Conservation (phyloP, 2,329 filamentous ascomycete genomes). For the Alternaria metachromatica region DNA sequence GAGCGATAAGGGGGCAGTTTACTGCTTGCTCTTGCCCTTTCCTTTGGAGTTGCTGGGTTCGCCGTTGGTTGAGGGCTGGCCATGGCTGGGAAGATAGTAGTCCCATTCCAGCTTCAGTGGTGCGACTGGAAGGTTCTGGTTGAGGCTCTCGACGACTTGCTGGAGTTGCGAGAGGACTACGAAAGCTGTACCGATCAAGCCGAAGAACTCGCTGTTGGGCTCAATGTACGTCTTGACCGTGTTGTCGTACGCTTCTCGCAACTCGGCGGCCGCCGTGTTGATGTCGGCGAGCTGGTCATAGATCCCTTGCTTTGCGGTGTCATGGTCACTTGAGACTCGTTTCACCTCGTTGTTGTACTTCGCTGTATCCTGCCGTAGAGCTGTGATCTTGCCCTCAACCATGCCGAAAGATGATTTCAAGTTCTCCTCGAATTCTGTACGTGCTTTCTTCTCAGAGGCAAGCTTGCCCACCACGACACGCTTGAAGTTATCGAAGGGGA, state of each 20-base stretch:
- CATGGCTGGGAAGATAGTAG: neutral
- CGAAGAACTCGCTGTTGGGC: conserved; percentile 11
- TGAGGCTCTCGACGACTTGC: conserved; percentile 12
- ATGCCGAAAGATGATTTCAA: neutral
- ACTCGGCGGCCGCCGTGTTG: neutral
- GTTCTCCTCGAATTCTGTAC: neutral
- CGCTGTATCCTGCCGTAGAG: neutral
- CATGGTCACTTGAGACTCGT: neutral
- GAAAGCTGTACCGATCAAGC: neutral
- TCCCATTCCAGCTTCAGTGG: conserved; percentile 2
- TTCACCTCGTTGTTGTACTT: neutral
- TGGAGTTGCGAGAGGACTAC: conserved; percentile 10
- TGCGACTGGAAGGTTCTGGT: conserved; percentile 12
- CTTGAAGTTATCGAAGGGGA: neutral
- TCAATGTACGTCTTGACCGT: conserved; percentile 8
- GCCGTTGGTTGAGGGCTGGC: neutral
- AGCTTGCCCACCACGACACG: neutral
- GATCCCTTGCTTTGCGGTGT: neutral
- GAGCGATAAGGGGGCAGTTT: neutral
- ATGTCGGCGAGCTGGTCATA: neutral
- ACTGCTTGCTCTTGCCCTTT: neutral
- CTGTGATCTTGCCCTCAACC: neutral
- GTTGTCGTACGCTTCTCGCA: conserved; percentile 10
- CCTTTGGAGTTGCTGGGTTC: neutral
- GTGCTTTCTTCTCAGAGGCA: neutral